Evolutionary conservation across 192 early-diverging fungal genomes (phyloP), one percentile per base, ranked within the genome.

Genomic region (Coemansia sp.): DNA sequence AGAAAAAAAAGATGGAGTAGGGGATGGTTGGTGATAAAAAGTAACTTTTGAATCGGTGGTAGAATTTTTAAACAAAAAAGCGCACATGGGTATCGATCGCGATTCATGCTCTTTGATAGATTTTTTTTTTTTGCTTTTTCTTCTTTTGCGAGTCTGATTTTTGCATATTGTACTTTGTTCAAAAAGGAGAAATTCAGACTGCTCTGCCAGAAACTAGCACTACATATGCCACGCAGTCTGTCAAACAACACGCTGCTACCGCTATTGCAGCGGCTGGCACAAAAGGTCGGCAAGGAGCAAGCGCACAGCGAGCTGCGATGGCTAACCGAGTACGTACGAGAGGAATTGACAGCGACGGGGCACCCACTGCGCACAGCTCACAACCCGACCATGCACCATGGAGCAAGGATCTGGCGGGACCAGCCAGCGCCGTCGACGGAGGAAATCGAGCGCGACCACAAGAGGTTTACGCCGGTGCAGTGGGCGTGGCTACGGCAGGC

Each of bases 401-500:
- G 16, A 5, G 78, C 78, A n/a, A 51, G 72, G 9, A 59, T 81
- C 16, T 81, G 78, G 78, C 68, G 78, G 3, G 64, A 75, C 55
- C 78, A 81, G 45, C 66, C 72, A 1, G 78, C 72, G 20, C 59
- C 42, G 2, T 72, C 66, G 2, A 34, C 56, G 0, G 66, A 42
- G 4, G 77, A 80, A 34, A 46, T 71, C 4, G 72, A 74, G 59
- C 61, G 31, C 1, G 69, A 65, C 25, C 51, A 35, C 23, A 26
- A 52, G 45, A 66, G 72, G 23, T 56, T 81, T 20, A 63, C 63
- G 8, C 31, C 69, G 1, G 73, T 81, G 42, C 78, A 81, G 23
- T 71, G 72, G 72, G 69, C 79, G 4, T 84, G 83, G 83, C 58
- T 84, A 20, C 71, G 78, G 7, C 75, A 75, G 52, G 83, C 83